A percentile compares a stretch with the other conserved stretches of the same genome.
These are phyloP conservation scores for Debaryomyces sp. DNA, from an alignment of 1,139 yeast species.

Conservation along the genomic window DNA sequence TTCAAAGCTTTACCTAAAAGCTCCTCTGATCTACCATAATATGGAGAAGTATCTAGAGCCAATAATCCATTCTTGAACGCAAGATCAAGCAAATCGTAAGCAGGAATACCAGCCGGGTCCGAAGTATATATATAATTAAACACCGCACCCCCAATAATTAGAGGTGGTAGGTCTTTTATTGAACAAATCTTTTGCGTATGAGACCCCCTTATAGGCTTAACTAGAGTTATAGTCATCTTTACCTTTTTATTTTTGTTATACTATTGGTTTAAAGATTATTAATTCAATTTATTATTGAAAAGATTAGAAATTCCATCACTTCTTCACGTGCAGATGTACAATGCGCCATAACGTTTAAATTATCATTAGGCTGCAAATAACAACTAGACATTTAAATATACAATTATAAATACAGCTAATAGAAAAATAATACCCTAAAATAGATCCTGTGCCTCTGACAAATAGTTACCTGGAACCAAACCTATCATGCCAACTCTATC, in stretches of 20 bases:
- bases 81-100: conserved; percentile 53
- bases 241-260: not conserved
- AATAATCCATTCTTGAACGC: conserved; percentile 72
- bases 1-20: conserved; percentile 69
- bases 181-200: conserved; percentile 23
- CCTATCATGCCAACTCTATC: conserved; percentile 56
- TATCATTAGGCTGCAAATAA: not conserved
- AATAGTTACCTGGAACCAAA: conserved; percentile 80
- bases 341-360: not conserved
- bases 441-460: conserved; percentile 37
- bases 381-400: not conserved
- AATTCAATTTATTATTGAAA: not conserved
- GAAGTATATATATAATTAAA: conserved; percentile 77
- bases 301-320: not conserved
- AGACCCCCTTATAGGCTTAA: conserved; percentile 19
- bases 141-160: conserved; percentile 85
- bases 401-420: not conserved
- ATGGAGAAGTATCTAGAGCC: conserved; percentile 90
- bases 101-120: conserved; percentile 62
- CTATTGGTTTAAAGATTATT: not conserved
- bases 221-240: not conserved
- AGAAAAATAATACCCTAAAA: conserved; percentile 15
- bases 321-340: not conserved
- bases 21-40: conserved; percentile 86
- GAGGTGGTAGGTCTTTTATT: conserved; percentile 50